These are phyloP conservation scores for Pugionium cornutum DNA, from an alignment of 345 rosid genomes.

Conservation along the genomic window DNA sequence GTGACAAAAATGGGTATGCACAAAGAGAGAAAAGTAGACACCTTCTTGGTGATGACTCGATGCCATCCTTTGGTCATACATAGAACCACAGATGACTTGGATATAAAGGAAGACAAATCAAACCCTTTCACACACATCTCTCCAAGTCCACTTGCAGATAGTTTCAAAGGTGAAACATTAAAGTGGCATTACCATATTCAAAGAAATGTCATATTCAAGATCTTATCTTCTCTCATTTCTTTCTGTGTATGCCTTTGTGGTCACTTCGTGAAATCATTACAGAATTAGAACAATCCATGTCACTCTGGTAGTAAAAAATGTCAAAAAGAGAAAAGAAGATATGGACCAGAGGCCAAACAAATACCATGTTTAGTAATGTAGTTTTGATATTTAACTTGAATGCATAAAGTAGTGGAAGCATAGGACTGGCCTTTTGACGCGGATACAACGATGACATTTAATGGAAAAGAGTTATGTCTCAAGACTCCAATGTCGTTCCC, in stretches of 20 bases:
- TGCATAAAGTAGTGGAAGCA: conserved; percentile 17
- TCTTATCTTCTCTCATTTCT: conserved; percentile 25
- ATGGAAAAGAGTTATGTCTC: conserved; percentile 22
- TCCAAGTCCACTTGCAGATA: conserved; percentile 34
- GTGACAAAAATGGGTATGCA: no score
- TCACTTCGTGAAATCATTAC: conserved; percentile 34
- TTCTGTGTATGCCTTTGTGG: conserved; percentile 21
- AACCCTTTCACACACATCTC: conserved; percentile 27
- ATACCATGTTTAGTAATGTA: conserved; percentile 24
- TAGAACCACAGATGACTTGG: conserved; percentile 37
- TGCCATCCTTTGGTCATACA: conserved; percentile 29
- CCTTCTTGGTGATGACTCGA: conserved; percentile 31
- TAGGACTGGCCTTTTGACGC: conserved; percentile 32
- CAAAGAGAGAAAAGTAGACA: no score
- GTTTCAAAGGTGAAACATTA: conserved; percentile 28
- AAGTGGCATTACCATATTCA: conserved; percentile 33
- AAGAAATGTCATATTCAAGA: conserved; percentile 28
- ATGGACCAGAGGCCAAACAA: conserved; percentile 14
- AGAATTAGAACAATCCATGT: conserved; percentile 29
- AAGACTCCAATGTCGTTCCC: conserved; percentile 32
- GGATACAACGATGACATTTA: conserved; percentile 30
- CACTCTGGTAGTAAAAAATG: conserved; percentile 14
- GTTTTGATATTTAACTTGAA: conserved; percentile 9
- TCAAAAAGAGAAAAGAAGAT: conserved; percentile 8
- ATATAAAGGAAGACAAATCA: conserved; percentile 31